phyloP scores from a whole-genome alignment of 345 rosid genomes.

The Pistacia vera region DNA sequence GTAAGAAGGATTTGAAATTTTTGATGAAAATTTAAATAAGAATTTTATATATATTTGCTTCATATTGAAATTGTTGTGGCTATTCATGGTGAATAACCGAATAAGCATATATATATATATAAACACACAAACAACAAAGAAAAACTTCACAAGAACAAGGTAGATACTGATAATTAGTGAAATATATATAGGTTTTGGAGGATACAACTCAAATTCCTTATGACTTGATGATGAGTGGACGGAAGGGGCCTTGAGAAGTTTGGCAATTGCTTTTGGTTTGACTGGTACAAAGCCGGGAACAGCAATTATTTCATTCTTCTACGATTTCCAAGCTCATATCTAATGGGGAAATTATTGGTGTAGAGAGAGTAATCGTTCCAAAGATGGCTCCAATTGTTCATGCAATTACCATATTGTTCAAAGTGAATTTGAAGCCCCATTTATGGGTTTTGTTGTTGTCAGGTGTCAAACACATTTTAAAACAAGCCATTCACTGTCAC shows the following conservation, averaged over 20 bases:
- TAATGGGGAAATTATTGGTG: conserved; percentile 71
- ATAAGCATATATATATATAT: too few species aligned
- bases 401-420: conserved; percentile 50
- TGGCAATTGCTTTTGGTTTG: conserved; percentile 84
- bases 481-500: neutral
- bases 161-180: too few species aligned
- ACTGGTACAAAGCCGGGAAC: conserved; percentile 75
- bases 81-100: too few species aligned
- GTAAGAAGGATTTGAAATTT: too few species aligned
- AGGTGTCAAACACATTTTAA: neutral
- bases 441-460: neutral
- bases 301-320: conserved; percentile 71
- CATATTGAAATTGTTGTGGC: too few species aligned
- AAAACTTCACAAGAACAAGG: too few species aligned
- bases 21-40: too few species aligned
- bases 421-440: neutral
- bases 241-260: conserved; percentile 64
- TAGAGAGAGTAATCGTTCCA: conserved; percentile 68
- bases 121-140: too few species aligned
- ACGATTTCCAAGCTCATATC: conserved; percentile 56
- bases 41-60: too few species aligned
- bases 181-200: too few species aligned
- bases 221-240: conserved; percentile 77
- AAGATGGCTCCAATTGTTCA: conserved; percentile 64
- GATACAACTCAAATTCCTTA: conserved; percentile 71